Evolutionary conservation across 306 rosid genomes (phyloP).

Genomic region (Bauhinia variegata): DNA sequence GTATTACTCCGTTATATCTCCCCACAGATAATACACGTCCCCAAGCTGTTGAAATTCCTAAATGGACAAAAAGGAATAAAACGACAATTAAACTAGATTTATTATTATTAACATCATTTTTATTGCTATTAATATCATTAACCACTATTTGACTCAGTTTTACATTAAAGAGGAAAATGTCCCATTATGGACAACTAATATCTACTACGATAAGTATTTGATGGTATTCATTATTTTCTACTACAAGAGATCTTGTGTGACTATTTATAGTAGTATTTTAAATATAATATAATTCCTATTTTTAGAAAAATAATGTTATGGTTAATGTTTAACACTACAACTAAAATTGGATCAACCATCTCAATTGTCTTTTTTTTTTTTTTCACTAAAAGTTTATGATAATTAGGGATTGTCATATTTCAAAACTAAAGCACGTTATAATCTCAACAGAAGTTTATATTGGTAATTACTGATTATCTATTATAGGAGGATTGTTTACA

Average conservation of each 20-base stretch:
- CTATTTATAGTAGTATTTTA: not conserved
- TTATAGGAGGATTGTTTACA: too few species aligned
- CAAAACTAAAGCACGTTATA: too few species aligned
- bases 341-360: too few species aligned
- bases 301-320: too few species aligned
- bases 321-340: too few species aligned
- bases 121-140: not conserved
- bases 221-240: not conserved
- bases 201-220: too few species aligned
- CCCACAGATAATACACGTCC: not conserved
- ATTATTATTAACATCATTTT: conserved; percentile 8
- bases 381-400: too few species aligned
- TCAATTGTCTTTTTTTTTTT: too few species aligned
- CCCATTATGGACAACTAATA: not conserved
- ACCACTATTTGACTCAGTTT: not conserved
- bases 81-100: conserved; percentile 8
- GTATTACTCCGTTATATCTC: not conserved
- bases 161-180: not conserved
- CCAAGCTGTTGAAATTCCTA: conserved; percentile 9
- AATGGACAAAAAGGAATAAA: not conserved
- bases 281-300: too few species aligned
- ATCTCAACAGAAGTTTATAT: too few species aligned
- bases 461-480: too few species aligned
- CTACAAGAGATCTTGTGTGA: not conserved
- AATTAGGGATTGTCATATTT: too few species aligned